Conservation (phyloP, 306 rosid species). For the Trifolium pratense region DNA sequence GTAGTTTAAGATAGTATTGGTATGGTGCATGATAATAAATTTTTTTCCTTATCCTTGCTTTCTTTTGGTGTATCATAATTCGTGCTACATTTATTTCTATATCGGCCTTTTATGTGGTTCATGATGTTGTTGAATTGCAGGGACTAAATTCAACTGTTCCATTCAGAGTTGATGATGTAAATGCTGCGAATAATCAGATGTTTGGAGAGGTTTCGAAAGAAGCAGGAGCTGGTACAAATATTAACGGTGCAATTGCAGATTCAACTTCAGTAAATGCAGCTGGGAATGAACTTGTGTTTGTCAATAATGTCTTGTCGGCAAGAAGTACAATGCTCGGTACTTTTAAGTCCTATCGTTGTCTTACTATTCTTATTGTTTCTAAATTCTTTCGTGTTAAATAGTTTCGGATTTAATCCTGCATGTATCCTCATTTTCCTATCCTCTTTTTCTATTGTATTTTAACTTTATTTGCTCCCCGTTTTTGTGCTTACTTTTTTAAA, state of each 20-base stretch:
- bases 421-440: not conserved
- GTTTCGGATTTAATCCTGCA: not conserved
- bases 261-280: conserved; percentile 43
- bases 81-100: conserved; percentile 16
- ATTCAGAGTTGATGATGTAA: conserved; percentile 47
- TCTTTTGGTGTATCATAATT: not conserved
- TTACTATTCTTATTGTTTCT: conserved; percentile 29
- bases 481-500: not conserved
- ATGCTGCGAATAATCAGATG: conserved; percentile 47
- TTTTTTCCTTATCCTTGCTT: conserved; percentile 6
- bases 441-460: not conserved
- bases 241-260: conserved; percentile 43
- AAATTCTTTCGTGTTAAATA: conserved; percentile 11
- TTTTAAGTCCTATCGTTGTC: conserved; percentile 25
- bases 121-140: conserved; percentile 46
- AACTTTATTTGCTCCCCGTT: not conserved
- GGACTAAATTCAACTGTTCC: conserved; percentile 54
- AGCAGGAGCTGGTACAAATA: conserved; percentile 42
- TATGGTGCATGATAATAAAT: conserved; percentile 26
- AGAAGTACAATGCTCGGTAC: conserved; percentile 53
- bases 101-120: conserved; percentile 34
- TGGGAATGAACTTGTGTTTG: conserved; percentile 47
- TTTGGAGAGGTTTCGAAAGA: conserved; percentile 47
- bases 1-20: conserved; percentile 18
- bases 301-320: conserved; percentile 48